A percentile compares a stretch with the other conserved stretches of the same genome.
These are phyloP conservation scores for Lonicera japonica DNA, from an alignment of 129 eudicot genomes.

Conservation along the genomic window DNA sequence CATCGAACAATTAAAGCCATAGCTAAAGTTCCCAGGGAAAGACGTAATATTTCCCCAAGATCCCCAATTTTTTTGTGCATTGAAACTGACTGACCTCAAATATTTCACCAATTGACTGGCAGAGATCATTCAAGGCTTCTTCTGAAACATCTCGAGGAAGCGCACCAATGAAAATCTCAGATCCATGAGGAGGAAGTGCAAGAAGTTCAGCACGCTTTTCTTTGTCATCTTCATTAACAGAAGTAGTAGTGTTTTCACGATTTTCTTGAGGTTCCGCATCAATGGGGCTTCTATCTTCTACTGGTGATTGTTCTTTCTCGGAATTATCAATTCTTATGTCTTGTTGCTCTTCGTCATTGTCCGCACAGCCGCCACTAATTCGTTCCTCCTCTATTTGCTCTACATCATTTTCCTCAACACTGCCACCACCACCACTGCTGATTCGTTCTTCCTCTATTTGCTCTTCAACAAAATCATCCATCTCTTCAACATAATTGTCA, in stretches of 20 bases:
- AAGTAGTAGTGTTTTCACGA: slow-evolving; percentile 32
- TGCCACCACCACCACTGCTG: slow-evolving; percentile 3
- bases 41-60: background rate
- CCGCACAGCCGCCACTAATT: slow-evolving; percentile 37
- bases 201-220: slow-evolving; percentile 71
- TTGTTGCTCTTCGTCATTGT: slow-evolving; percentile 44
- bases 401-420: slow-evolving; percentile 53
- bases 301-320: slow-evolving; percentile 45
- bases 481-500: slow-evolving; percentile 78
- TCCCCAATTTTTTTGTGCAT: background rate
- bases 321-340: slow-evolving; percentile 33
- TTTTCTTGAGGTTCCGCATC: slow-evolving; percentile 29
- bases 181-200: slow-evolving; percentile 86
- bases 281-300: slow-evolving; percentile 35
- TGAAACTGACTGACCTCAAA: slow-evolving; percentile 68
- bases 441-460: slow-evolving; percentile 50
- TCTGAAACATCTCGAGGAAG: slow-evolving; percentile 82
- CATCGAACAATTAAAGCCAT: background rate
- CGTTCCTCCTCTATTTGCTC: slow-evolving; percentile 66
- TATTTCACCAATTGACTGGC: slow-evolving; percentile 81
- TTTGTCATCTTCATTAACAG: slow-evolving; percentile 29
- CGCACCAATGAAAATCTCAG: slow-evolving; percentile 93
- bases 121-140: slow-evolving; percentile 82
- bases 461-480: slow-evolving; percentile 82
- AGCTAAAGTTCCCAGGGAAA: background rate